These are phyloP conservation scores for Arthrinium puccinioides DNA, from an alignment of 2,329 filamentous ascomycete genomes.

Conservation along the genomic window DNA sequence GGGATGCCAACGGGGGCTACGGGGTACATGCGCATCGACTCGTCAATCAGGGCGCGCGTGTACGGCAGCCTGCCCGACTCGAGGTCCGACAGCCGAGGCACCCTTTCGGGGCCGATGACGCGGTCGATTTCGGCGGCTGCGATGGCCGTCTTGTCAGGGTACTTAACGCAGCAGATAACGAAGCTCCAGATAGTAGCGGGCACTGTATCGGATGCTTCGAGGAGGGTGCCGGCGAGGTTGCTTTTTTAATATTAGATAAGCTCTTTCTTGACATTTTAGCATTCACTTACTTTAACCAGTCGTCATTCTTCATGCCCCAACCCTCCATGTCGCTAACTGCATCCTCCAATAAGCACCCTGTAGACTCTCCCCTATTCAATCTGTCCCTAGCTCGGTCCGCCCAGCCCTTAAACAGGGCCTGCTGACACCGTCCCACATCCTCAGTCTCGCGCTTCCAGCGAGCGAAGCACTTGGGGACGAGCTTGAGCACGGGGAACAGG, in stretches of 20 bases:
- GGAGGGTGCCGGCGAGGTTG: background rate
- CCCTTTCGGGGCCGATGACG: background rate
- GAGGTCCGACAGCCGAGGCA: background rate
- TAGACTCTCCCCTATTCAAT: background rate
- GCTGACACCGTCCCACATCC: background rate
- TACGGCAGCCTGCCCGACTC: background rate
- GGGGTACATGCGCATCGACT: background rate
- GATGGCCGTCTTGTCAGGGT: background rate
- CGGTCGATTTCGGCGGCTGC: background rate
- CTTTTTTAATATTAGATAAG: background rate
- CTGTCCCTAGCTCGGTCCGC: background rate
- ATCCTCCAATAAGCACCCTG: background rate
- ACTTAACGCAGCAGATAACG: background rate
- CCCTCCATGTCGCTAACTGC: background rate
- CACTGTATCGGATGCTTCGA: background rate
- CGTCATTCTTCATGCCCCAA: background rate
- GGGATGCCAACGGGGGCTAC: background rate
- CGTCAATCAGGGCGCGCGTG: background rate
- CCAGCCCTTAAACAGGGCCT: background rate
- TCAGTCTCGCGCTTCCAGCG: conserved; percentile 5
- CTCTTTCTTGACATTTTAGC: background rate
- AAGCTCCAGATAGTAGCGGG: background rate
- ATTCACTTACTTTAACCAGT: background rate
- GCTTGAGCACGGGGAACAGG: conserved; percentile 8
- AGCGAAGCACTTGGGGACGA: conserved; percentile 5